A percentile compares a stretch with the other conserved stretches of the same genome.
These are phyloP conservation scores for Liriodendron chinense DNA, from an alignment of 164 flowering plant genomes.

Conservation along the genomic window DNA sequence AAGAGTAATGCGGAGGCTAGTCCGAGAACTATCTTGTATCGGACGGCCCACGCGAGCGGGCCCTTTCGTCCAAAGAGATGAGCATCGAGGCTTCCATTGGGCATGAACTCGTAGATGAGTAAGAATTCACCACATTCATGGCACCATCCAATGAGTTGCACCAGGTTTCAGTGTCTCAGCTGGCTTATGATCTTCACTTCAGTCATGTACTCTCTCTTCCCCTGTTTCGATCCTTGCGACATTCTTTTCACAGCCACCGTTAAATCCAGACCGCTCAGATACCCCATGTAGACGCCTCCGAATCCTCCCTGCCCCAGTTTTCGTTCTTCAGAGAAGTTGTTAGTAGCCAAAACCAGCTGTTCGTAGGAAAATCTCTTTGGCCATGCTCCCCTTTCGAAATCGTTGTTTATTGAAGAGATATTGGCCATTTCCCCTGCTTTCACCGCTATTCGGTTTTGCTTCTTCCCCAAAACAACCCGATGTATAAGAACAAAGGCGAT, in stretches of 20 bases:
- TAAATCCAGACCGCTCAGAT: conserved; percentile 12
- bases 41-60: conserved; percentile 1
- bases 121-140: conserved; percentile 41
- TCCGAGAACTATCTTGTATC: conserved; percentile 5
- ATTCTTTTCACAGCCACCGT: conserved; percentile 38
- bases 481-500: neutral
- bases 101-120: conserved; percentile 50
- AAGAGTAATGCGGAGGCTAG: conserved; percentile 25
- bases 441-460: neutral
- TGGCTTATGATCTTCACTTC: conserved; percentile 45
- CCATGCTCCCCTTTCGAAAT: conserved; percentile 23
- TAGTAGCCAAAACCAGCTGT: conserved; percentile 24
- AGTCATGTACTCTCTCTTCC: conserved; percentile 38
- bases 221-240: conserved; percentile 37
- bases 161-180: conserved; percentile 44
- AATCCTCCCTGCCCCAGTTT: conserved; percentile 33
- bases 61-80: conserved; percentile 32
- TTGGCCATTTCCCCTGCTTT: neutral
- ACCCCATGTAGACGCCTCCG: conserved; percentile 39
- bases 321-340: conserved; percentile 20
- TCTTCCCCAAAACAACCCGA: neutral
- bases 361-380: conserved; percentile 20
- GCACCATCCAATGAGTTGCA: conserved; percentile 50
- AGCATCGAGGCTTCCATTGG: conserved; percentile 45
- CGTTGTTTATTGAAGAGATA: conserved; percentile 16